A percentile compares a stretch with the other conserved stretches of the same genome.
Evolutionary conservation across 2,329 filamentous ascomycete species (phyloP).

Genomic region (Hypomyces perniciosus): DNA sequence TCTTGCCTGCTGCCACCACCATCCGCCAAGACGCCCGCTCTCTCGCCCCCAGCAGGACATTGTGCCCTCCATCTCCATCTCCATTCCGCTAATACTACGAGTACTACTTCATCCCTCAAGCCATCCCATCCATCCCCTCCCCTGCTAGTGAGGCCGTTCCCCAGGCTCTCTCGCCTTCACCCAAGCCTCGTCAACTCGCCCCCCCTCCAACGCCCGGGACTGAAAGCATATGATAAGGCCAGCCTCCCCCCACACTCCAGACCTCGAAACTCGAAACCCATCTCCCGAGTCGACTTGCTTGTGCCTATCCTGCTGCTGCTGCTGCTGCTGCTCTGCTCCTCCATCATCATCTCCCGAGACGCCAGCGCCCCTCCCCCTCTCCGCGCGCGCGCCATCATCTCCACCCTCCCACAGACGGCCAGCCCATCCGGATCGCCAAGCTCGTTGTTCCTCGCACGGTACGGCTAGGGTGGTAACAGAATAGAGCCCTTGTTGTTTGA

Average conservation of each 20-base stretch:
- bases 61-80: neutral
- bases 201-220: neutral
- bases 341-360: constrained; percentile 5
- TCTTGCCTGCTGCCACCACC: too few relatives aligned
- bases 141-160: neutral
- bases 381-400: constrained; percentile 1
- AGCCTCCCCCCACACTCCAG: neutral
- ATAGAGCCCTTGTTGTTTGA: neutral
- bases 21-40: too few relatives aligned
- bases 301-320: constrained; percentile 4
- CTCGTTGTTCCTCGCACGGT: constrained; percentile 7
- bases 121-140: neutral
- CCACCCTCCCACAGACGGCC: constrained; percentile 11
- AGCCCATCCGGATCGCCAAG: constrained; percentile 13
- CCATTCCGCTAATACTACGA: neutral
- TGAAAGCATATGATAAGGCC: neutral
- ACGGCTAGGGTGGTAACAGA: constrained; percentile 3
- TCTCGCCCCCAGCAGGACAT: too few relatives aligned
- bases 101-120: neutral
- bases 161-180: neutral
- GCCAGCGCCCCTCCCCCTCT: neutral
- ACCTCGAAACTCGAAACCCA: neutral
- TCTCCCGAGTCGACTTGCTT: constrained; percentile 1
- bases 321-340: constrained; percentile 1
- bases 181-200: neutral